A percentile compares a stretch with the other conserved stretches of the same genome.
Conservation (phyloP, 352 stramenopile genomes). For the Phytopythium chamaehyphon region DNA sequence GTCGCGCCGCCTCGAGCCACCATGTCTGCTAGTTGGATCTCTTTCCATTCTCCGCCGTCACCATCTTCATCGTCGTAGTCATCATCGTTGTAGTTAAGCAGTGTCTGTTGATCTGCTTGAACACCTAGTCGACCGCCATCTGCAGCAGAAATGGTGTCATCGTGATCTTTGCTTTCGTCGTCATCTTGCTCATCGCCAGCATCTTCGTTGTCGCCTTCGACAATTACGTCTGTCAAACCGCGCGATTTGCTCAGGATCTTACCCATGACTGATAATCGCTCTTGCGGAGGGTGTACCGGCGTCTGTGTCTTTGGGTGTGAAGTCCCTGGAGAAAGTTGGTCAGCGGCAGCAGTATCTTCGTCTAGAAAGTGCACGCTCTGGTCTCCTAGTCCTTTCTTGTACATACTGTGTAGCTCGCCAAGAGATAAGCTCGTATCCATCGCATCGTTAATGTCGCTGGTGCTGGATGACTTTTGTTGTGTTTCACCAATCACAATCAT, state of each 20-base stretch:
- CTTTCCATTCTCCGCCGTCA: slow-evolving; percentile 46
- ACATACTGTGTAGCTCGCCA: slow-evolving; percentile 72
- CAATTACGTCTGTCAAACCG: slow-evolving; percentile 33
- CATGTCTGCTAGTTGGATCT: slow-evolving; percentile 45
- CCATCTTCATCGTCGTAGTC: slow-evolving; percentile 16
- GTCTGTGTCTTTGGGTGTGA: not conserved
- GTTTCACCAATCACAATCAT: slow-evolving; percentile 11
- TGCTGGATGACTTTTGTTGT: not conserved
- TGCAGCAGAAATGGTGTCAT: slow-evolving; percentile 1
- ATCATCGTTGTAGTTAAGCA: slow-evolving; percentile 6
- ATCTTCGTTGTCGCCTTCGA: slow-evolving; percentile 28
- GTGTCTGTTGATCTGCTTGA: slow-evolving; percentile 2
- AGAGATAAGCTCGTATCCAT: slow-evolving; percentile 29
- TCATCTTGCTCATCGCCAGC: slow-evolving; percentile 11
- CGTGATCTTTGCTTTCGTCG: slow-evolving; percentile 13
- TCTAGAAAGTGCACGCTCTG: slow-evolving; percentile 57
- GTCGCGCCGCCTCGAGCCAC: not conserved
- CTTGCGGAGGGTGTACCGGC: not conserved
- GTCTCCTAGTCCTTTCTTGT: slow-evolving; percentile 75
- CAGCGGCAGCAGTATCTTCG: slow-evolving; percentile 8
- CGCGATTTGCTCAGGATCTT: slow-evolving; percentile 37
- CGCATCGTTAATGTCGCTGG: not conserved
- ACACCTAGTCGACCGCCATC: not conserved
- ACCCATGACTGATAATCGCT: slow-evolving; percentile 32
- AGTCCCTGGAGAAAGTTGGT: not conserved